A percentile compares a stretch with the other conserved stretches of the same genome.
Conservation (phyloP, 2,329 filamentous ascomycete species). For the Aureobasidium sp. region DNA sequence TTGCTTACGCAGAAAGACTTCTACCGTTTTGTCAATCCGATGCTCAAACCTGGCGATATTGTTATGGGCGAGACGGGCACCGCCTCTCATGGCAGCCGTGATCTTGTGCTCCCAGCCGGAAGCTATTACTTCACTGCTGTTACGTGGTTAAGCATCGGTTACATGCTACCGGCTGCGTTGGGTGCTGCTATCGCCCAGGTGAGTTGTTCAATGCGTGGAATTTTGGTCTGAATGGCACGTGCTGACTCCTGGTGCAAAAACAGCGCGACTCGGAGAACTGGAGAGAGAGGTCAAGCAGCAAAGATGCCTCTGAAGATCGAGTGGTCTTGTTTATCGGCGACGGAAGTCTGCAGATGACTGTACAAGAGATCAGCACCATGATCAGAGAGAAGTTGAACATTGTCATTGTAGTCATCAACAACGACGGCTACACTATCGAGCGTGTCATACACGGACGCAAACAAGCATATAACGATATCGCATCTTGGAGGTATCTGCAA, state of each 20-base stretch:
- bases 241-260: constrained; percentile 39
- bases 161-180: constrained; percentile 54
- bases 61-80: constrained; percentile 84
- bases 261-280: constrained; percentile 34
- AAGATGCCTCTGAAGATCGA: background rate
- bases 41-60: constrained; percentile 64
- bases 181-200: constrained; percentile 51
- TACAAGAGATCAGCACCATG: constrained; percentile 78
- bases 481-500: constrained; percentile 16
- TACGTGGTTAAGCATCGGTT: constrained; percentile 62
- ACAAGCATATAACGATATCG: constrained; percentile 44
- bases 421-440: constrained; percentile 85
- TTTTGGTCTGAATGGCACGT: no score
- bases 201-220: constrained; percentile 28
- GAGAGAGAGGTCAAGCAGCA: constrained; percentile 2
- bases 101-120: constrained; percentile 65
- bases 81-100: constrained; percentile 80
- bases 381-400: constrained; percentile 64
- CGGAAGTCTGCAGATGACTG: constrained; percentile 68
- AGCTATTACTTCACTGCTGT: constrained; percentile 74
- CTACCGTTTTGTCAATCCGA: constrained; percentile 70
- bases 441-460: constrained; percentile 69
- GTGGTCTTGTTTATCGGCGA: constrained; percentile 11
- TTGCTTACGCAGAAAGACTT: constrained; percentile 61
- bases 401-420: constrained; percentile 81